These are phyloP conservation scores for Tulasnella calospora DNA, from an alignment of 768 basidiomycete genomes.

Conservation along the genomic window DNA sequence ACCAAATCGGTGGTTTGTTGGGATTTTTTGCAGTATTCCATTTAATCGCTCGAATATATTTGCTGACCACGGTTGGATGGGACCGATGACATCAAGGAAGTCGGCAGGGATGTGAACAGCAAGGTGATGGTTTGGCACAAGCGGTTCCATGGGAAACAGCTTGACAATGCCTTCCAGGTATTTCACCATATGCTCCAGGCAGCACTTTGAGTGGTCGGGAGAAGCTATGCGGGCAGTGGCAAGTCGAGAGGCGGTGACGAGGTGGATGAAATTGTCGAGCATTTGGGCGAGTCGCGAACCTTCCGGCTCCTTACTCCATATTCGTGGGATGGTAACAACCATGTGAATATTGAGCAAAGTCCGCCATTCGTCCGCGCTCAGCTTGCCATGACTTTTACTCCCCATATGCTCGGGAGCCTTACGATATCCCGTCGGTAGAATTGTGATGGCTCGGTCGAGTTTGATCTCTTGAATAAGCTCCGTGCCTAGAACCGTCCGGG, in stretches of 20 bases:
- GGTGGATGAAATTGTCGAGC: conserved; percentile 38
- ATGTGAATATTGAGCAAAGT: conserved; percentile 37
- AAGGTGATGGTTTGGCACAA: conserved; percentile 42
- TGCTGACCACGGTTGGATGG: conserved; percentile 39
- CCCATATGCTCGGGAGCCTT: conserved; percentile 36
- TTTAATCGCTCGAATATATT: conserved; percentile 41
- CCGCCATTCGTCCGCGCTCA: conserved; percentile 44
- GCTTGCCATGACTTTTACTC: conserved; percentile 33
- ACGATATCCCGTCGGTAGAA: conserved; percentile 34
- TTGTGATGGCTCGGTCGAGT: conserved; percentile 32
- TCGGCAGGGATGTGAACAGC: conserved; percentile 39
- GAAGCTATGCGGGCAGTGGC: conserved; percentile 34
- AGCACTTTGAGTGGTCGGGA: conserved; percentile 31
- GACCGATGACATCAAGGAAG: conserved; percentile 37
- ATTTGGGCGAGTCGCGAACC: conserved; percentile 29
- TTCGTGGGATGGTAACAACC: conserved; percentile 38
- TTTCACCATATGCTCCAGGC: conserved; percentile 33
- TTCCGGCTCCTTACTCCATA: conserved; percentile 37
- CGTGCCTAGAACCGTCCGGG: not conserved
- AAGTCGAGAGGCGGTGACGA: conserved; percentile 37
- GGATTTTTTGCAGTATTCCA: conserved; percentile 36
- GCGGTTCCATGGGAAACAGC: conserved; percentile 35
- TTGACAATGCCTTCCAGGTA: conserved; percentile 37
- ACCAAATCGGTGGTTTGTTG: conserved; percentile 38
- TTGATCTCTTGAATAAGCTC: conserved; percentile 29